Evolutionary conservation across 176 grass and related monocot genomes (phyloP).

Genomic region (Avena atlantica): DNA sequence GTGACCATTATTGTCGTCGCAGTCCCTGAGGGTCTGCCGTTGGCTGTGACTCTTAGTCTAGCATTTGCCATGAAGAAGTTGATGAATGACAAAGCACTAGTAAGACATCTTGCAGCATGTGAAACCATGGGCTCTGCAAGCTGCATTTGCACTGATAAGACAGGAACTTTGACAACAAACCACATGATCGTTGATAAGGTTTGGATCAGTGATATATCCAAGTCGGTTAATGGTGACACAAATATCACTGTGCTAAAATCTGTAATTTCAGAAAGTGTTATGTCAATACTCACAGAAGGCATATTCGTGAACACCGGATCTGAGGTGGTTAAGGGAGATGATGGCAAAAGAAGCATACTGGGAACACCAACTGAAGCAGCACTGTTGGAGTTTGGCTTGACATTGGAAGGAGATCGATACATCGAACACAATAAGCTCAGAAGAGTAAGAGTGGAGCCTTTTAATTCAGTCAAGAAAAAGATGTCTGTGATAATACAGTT

Average conservation of each 20-base stretch:
- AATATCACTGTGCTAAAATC: conserved; percentile 48
- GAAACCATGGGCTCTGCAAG: conserved; percentile 96
- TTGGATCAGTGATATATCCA: conserved; percentile 66
- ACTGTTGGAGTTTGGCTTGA: conserved; percentile 84
- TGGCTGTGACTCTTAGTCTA: conserved; percentile 92
- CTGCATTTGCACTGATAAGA: conserved; percentile 96
- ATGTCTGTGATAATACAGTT: conserved; percentile 83
- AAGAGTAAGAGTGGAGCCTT: conserved; percentile 79
- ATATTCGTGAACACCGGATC: conserved; percentile 88
- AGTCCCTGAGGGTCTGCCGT: conserved; percentile 86
- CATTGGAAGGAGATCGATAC: conserved; percentile 52
- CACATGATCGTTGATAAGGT: conserved; percentile 88
- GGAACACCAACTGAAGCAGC: conserved; percentile 86
- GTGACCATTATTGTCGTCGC: conserved; percentile 92
- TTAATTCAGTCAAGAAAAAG: conserved; percentile 89
- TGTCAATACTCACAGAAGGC: conserved; percentile 67
- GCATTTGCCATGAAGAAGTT: conserved; percentile 99
- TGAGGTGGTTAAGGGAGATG: conserved; percentile 71
- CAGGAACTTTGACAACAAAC: conserved; percentile 94
- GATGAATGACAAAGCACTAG: conserved; percentile 85
- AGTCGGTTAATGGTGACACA: conserved; percentile 48
- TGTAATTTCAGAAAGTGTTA: conserved; percentile 57
- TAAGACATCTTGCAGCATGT: conserved; percentile 87
- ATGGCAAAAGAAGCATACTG: conserved; percentile 66
- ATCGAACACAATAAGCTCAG: conserved; percentile 45